Evolutionary conservation across 495 filamentous ascomycete genomes (phyloP).

Genomic region (Penicillium simplicissimum): DNA sequence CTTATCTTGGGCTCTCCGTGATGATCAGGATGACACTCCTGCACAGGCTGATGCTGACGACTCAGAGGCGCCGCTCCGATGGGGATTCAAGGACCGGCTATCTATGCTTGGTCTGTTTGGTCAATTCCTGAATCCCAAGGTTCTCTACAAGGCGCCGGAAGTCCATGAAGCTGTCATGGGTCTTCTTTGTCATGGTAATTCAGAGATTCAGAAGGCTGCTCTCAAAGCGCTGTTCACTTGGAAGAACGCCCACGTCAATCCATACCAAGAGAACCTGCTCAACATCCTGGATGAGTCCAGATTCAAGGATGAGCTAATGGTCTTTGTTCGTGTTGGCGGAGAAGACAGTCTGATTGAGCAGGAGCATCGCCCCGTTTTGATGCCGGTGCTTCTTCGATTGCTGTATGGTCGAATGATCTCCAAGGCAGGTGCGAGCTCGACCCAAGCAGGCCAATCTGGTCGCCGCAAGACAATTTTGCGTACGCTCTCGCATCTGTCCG

Average conservation of each 20-base stretch:
- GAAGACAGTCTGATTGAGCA: slow-evolving; percentile 74
- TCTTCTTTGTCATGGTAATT: slow-evolving; percentile 81
- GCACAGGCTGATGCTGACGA: slow-evolving; percentile 28
- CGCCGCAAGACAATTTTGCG: slow-evolving; percentile 67
- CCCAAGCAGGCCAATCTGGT: slow-evolving; percentile 58
- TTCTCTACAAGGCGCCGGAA: slow-evolving; percentile 72
- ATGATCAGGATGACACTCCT: slow-evolving; percentile 50
- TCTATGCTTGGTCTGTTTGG: slow-evolving; percentile 79
- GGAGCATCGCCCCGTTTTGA: slow-evolving; percentile 67
- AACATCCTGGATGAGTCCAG: slow-evolving; percentile 88
- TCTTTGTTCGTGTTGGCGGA: slow-evolving; percentile 69
- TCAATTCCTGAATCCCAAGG: slow-evolving; percentile 80
- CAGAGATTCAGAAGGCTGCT: slow-evolving; percentile 80
- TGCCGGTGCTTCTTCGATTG: slow-evolving; percentile 83
- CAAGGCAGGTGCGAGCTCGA: slow-evolving; percentile 61
- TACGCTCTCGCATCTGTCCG: slow-evolving; percentile 58
- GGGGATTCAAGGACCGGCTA: slow-evolving; percentile 73
- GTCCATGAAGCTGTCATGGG: slow-evolving; percentile 73
- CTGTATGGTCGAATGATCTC: slow-evolving; percentile 88
- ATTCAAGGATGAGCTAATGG: slow-evolving; percentile 87
- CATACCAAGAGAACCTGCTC: slow-evolving; percentile 83
- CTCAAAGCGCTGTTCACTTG: slow-evolving; percentile 86
- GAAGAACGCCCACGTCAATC: slow-evolving; percentile 72
- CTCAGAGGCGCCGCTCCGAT: slow-evolving; percentile 34
- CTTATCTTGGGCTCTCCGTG: slow-evolving; percentile 66